Percentiles rank a stretch among this genome's conserved stretches.
phyloP scores from a whole-genome alignment of 2,329 filamentous ascomycete genomes.

The Diaporthe sp. region DNA sequence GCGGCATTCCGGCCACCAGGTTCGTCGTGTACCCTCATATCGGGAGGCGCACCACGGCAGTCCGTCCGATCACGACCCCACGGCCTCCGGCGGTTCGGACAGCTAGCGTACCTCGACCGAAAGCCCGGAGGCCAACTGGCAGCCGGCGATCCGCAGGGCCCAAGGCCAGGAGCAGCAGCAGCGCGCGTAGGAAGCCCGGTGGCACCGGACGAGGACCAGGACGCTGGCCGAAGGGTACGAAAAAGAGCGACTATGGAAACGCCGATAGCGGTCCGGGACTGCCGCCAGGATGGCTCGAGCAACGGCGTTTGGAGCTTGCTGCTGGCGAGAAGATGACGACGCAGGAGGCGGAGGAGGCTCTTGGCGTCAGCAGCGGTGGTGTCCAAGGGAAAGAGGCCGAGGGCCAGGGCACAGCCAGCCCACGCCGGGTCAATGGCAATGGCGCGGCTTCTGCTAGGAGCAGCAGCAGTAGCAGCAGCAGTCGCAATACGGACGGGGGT shows the following conservation, averaged over 20 bases:
- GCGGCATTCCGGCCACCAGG: constrained; percentile 75
- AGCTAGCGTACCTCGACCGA: constrained; percentile 53
- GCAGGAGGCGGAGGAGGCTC: constrained; percentile 48
- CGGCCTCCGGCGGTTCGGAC: constrained; percentile 56
- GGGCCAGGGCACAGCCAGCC: constrained; percentile 42
- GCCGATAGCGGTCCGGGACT: constrained; percentile 75
- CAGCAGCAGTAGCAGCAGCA: constrained; percentile 41
- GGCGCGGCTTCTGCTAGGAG: constrained; percentile 46
- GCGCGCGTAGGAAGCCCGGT: constrained; percentile 68
- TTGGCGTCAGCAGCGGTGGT: constrained; percentile 50
- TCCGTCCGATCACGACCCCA: constrained; percentile 56
- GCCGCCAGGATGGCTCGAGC: constrained; percentile 68
- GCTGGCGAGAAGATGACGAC: constrained; percentile 40
- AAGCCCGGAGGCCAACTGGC: constrained; percentile 54
- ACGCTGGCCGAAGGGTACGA: constrained; percentile 77
- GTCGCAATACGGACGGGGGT: constrained; percentile 18
- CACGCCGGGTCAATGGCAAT: constrained; percentile 42
- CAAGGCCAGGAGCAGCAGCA: constrained; percentile 57
- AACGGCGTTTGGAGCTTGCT: constrained; percentile 43
- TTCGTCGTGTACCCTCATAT: constrained; percentile 85
- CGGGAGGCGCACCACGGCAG: constrained; percentile 59
- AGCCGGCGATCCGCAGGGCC: constrained; percentile 51
- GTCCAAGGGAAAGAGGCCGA: constrained; percentile 55
- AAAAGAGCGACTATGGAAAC: constrained; percentile 77
- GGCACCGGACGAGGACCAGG: constrained; percentile 76